phyloP scores from a whole-genome alignment of 805 yeast species.

The Candida germanica region DNA sequence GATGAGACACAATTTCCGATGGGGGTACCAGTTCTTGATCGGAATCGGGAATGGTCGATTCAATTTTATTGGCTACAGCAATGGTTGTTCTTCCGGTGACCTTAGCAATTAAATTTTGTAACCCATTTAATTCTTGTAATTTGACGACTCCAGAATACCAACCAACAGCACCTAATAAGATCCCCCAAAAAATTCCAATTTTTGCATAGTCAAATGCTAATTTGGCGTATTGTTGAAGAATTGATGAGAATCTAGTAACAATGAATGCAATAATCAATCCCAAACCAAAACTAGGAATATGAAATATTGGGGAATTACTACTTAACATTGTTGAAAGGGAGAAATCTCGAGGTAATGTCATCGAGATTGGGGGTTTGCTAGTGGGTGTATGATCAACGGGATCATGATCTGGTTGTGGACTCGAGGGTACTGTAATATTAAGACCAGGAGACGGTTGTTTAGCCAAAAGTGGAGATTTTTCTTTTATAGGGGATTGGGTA shows the following conservation, averaged over 20 bases:
- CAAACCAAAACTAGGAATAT: slow-evolving; percentile 24
- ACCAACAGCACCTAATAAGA: slow-evolving; percentile 19
- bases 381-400: neutral
- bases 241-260: slow-evolving; percentile 20
- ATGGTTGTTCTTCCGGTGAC: neutral
- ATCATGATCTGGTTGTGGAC: neutral
- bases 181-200: slow-evolving; percentile 22
- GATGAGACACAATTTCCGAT: neutral
- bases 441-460: slow-evolving; percentile 7
- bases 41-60: neutral
- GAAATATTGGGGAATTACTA: slow-evolving; percentile 14
- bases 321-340: neutral
- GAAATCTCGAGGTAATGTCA: too few relatives aligned
- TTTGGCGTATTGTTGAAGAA: slow-evolving; percentile 18
- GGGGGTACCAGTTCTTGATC: neutral
- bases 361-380: neutral
- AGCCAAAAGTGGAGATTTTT: neutral
- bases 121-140: slow-evolving; percentile 6
- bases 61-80: neutral
- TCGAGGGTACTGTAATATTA: slow-evolving; percentile 5
- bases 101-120: neutral
- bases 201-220: slow-evolving; percentile 19
- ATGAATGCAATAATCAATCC: slow-evolving; percentile 25
- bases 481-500: slow-evolving; percentile 1
- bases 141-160: slow-evolving; percentile 31